Conservation (phyloP, 768 basidiomycete species). For the Termitomyces sp. region DNA sequence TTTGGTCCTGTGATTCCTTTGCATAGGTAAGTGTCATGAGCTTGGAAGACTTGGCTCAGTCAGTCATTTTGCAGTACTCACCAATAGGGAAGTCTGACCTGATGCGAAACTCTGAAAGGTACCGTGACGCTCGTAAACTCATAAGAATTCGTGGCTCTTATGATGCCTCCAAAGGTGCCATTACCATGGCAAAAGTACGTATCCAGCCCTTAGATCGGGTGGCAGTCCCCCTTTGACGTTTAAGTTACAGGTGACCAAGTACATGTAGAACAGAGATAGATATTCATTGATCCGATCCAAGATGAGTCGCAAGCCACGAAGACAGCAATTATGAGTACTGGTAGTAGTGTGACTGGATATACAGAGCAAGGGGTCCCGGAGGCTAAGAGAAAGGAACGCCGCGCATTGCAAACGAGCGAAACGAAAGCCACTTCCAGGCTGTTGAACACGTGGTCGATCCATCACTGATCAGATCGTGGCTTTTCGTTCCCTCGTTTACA, state of each 20-base stretch:
- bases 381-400: background rate
- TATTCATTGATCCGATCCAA: background rate
- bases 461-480: slow-evolving; percentile 3
- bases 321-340: no score
- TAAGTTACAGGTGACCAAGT: background rate
- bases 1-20: background rate
- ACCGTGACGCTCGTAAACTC: background rate
- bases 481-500: background rate
- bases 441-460: background rate
- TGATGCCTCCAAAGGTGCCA: background rate
- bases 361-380: background rate
- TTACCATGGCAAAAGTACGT: no score
- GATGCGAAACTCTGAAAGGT: no score
- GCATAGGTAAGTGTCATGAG: background rate
- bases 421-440: background rate
- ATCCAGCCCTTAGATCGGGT: background rate
- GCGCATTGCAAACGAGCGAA: background rate
- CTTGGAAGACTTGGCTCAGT: background rate
- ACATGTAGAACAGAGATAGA: background rate
- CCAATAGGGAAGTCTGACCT: background rate
- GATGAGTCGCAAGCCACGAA: background rate
- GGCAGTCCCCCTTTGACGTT: background rate
- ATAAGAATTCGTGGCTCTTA: background rate
- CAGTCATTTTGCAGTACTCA: no score
- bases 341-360: background rate